Conservation (phyloP, 164 flowering plant genomes). For the Vitis rupestris region DNA sequence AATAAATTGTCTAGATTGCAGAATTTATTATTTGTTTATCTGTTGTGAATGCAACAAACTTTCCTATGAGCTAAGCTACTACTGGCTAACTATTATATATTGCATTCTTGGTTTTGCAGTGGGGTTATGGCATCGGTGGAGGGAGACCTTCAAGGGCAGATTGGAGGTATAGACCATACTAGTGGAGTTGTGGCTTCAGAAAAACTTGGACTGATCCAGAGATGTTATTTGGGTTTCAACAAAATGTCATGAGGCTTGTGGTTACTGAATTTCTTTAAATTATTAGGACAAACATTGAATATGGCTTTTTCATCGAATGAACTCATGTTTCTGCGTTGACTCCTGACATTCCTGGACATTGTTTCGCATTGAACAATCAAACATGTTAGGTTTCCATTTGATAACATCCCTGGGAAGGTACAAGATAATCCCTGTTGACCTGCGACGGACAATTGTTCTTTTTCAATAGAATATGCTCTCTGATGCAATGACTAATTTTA, state of each 20-base stretch:
- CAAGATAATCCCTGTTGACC: too few species aligned
- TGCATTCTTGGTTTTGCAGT: slow-evolving; percentile 39
- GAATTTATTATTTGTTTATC: too few species aligned
- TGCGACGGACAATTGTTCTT: too few species aligned
- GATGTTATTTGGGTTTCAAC: not conserved
- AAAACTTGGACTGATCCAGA: not conserved
- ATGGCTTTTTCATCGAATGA: not conserved
- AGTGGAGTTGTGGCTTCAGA: slow-evolving; percentile 14
- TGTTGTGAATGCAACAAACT: too few species aligned
- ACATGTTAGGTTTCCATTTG: too few species aligned
- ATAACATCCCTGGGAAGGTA: too few species aligned
- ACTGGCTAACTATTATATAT: not conserved
- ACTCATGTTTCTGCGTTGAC: slow-evolving; percentile 1
- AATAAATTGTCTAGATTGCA: too few species aligned
- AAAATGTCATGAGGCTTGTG: not conserved
- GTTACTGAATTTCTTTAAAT: too few species aligned
- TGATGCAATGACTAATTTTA: too few species aligned
- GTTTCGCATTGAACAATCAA: too few species aligned
- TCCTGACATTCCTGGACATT: not conserved
- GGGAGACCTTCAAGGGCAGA: slow-evolving; percentile 73
- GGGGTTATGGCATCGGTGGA: slow-evolving; percentile 65
- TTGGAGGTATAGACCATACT: slow-evolving; percentile 88
- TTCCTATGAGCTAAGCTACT: not conserved
- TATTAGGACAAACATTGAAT: not conserved
- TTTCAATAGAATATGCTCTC: too few species aligned